Conservation (phyloP, 2,329 filamentous ascomycete species). For the Fusarium palustre region DNA sequence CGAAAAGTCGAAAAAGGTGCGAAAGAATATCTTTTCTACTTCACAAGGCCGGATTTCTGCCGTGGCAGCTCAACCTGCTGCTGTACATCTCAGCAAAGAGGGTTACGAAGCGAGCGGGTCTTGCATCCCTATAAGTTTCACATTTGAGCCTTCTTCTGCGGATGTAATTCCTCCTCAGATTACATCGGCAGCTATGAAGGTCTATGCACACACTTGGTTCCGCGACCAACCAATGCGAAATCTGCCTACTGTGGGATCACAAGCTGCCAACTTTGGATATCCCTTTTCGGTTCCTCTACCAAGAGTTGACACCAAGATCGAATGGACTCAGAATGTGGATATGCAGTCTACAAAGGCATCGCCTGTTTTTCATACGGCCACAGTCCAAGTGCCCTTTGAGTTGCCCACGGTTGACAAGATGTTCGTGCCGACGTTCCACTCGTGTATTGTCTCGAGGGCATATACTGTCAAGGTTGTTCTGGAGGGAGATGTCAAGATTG, state of each 20-base stretch:
- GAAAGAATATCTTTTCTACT: constrained; percentile 40
- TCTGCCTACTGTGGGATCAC: constrained; percentile 34
- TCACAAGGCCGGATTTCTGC: constrained; percentile 33
- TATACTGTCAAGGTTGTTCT: constrained; percentile 31
- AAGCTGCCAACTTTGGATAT: constrained; percentile 28
- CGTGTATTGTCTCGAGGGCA: constrained; percentile 27
- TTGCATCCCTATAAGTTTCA: constrained; percentile 27
- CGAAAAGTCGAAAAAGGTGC: constrained; percentile 35
- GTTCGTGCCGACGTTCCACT: constrained; percentile 37
- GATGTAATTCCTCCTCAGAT: constrained; percentile 32
- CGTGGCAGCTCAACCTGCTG: constrained; percentile 36
- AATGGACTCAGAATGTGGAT: constrained; percentile 38
- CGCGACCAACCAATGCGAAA: constrained; percentile 32
- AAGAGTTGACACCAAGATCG: not conserved
- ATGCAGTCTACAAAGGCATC: constrained; percentile 17
- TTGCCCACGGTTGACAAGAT: constrained; percentile 29
- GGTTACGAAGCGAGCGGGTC: constrained; percentile 31
- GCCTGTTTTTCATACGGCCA: constrained; percentile 35
- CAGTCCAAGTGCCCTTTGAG: constrained; percentile 28
- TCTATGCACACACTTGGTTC: constrained; percentile 42
- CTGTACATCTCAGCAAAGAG: constrained; percentile 31
- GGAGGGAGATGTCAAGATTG: constrained; percentile 37
- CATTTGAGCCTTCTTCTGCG: constrained; percentile 30
- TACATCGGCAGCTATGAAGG: constrained; percentile 14
- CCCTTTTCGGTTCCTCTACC: constrained; percentile 21